Base-by-base conservation (phyloP, 2,329 filamentous ascomycete genomes). In the Pseudocercospora eumusae region DNA sequence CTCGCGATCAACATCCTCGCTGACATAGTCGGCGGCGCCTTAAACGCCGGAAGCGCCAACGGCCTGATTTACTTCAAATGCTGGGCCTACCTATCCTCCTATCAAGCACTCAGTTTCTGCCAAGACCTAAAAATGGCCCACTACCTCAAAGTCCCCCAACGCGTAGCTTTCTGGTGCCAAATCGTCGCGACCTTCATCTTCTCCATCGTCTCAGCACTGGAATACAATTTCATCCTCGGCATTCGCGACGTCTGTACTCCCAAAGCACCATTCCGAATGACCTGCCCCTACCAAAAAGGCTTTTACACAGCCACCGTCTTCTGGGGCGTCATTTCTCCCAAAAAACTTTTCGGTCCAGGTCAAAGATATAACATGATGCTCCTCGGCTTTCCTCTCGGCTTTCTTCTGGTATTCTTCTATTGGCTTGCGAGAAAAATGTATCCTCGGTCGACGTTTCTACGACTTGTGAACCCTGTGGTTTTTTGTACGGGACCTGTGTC, bases 31-130 rank as follows among this genome's bases (percentile, higher is more conserved):
- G 93, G 90, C 66, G 91, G 91, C 57, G 86, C 84, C 55, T 82
- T 91, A n/a, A 95, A 95, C 74, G 91, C 91, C 0, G 91, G 91
- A 36, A 88, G 89, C 0, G 91, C 91, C 0, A 90, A 95, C 9
- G 91, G 91, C 60, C 95, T 96, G 75, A 96, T 88, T 87, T 83
- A 91, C 77, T 91, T 91, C 79, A 90, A 91, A 76, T 89, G 87
- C 65, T 90, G 88, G 64, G 75, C 74, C 21, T 74, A 74, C 8
- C 76, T 78, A 25, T 74, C 73, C 1, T 70, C 78, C 18, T 53
- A 33, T 0, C 91, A 96, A 77, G 91, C 91, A 40, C 88, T 96
- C 74, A 93, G 93, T 73, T 96, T 96, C 72, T 89, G 90, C 1
- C 88, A 90, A 2, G 91, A 96, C 74, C 82, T 96, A 56, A 96